Percentiles rank a stretch among this genome's conserved stretches.
These are phyloP conservation scores for Straminergon stramineum DNA, from an alignment of 225 moss, liverwort and hornwort species.

Conservation along the genomic window DNA sequence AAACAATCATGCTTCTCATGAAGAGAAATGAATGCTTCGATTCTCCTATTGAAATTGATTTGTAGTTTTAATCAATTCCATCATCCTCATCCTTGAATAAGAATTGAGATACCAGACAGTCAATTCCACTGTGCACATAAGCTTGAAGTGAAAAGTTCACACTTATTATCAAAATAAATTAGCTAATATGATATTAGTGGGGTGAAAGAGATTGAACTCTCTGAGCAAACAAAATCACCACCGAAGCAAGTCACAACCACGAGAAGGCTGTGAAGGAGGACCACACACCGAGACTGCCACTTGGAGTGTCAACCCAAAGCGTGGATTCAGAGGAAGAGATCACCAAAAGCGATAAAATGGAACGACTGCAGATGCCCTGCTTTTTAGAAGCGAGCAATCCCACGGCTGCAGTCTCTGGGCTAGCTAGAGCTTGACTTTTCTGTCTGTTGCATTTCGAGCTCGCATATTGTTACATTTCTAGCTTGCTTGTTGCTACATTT, in stretches of 20 bases:
- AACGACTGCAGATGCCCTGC: not conserved
- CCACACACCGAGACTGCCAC: slow-evolving; percentile 1
- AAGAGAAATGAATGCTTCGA: not conserved
- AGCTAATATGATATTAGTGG: not conserved
- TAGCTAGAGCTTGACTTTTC: not conserved
- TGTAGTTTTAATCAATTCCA: not conserved
- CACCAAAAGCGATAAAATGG: not conserved
- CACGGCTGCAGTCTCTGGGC: not conserved
- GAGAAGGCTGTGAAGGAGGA: not conserved
- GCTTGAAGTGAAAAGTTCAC: not conserved
- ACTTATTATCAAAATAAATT: not conserved
- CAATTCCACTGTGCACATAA: not conserved
- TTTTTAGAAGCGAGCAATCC: not conserved
- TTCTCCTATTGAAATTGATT: not conserved
- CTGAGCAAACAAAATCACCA: not conserved
- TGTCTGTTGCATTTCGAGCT: not conserved
- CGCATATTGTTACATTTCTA: not conserved
- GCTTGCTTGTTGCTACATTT: not conserved
- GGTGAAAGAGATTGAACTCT: not conserved
- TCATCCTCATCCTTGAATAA: not conserved
- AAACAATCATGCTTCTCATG: not conserved
- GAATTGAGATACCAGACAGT: not conserved
- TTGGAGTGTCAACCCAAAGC: not conserved
- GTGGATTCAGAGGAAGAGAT: not conserved
- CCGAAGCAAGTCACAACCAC: slow-evolving; percentile 1